phyloP scores from a whole-genome alignment of 176 grass and related monocot genomes.

The Triticum monococcum region DNA sequence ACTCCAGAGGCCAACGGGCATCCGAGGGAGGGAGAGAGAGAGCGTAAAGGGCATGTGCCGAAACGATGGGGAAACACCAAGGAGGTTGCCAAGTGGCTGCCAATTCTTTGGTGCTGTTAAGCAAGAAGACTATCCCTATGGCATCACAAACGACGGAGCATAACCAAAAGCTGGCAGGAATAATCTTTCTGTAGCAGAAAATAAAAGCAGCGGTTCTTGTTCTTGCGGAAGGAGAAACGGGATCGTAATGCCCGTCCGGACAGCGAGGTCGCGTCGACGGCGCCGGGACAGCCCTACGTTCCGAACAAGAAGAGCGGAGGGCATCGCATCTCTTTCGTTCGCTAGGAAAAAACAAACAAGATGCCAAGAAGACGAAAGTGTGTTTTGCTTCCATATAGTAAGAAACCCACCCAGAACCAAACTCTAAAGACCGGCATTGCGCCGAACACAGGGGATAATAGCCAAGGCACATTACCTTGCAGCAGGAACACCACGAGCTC shows the following conservation, averaged over 20 bases:
- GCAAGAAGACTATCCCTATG: background rate
- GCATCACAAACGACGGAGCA: background rate
- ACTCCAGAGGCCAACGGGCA: background rate
- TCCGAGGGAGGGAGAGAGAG: background rate
- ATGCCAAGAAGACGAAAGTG: too few relatives aligned
- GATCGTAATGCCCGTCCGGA: background rate
- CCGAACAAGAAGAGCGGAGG: constrained; percentile 9
- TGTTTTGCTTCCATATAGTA: too few relatives aligned
- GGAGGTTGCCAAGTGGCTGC: constrained; percentile 14
- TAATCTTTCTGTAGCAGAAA: background rate
- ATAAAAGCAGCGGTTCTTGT: constrained; percentile 19
- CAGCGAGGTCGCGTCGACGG: background rate
- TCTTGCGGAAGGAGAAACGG: background rate
- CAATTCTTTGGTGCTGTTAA: background rate
- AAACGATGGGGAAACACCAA: constrained; percentile 35
- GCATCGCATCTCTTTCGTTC: background rate
- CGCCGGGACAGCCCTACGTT: background rate
- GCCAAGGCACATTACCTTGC: background rate
- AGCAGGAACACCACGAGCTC: background rate
- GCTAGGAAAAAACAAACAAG: background rate
- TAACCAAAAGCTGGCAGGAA: constrained; percentile 2
- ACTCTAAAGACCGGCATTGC: too few relatives aligned
- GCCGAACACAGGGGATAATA: too few relatives aligned
- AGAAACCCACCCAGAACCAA: too few relatives aligned
- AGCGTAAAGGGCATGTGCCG: constrained; percentile 9